These are phyloP conservation scores for Fusarium armeniacum DNA, from an alignment of 2,329 filamentous ascomycete species.

Conservation along the genomic window DNA sequence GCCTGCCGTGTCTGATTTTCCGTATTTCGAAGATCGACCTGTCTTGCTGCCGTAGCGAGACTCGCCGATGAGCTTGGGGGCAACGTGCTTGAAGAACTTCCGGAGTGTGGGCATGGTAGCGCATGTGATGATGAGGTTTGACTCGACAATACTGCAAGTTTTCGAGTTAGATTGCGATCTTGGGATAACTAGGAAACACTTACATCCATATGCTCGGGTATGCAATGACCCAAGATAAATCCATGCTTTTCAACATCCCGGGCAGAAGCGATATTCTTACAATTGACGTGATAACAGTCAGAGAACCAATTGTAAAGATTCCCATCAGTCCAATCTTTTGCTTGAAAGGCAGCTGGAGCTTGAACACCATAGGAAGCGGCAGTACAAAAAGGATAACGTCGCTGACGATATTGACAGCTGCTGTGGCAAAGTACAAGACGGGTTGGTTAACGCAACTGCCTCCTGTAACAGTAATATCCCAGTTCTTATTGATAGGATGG, in stretches of 20 bases:
- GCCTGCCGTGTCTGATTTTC: conserved; percentile 24
- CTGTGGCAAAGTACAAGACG: conserved; percentile 64
- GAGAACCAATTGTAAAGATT: conserved; percentile 61
- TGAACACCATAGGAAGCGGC: conserved; percentile 62
- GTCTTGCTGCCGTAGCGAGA: conserved; percentile 46
- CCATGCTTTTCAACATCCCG: conserved; percentile 44
- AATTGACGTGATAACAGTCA: conserved; percentile 55
- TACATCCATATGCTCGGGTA: conserved; percentile 52
- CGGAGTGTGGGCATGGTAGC: conserved; percentile 58
- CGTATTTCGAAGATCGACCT: conserved; percentile 34
- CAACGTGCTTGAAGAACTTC: conserved; percentile 57
- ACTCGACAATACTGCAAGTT: conserved; percentile 51
- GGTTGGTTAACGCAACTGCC: conserved; percentile 62
- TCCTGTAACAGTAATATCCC: conserved; percentile 49
- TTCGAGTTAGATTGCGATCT: not conserved
- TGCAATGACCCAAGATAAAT: conserved; percentile 52
- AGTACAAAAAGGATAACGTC: conserved; percentile 63
- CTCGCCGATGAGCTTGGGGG: conserved; percentile 52
- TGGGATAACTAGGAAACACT: not conserved
- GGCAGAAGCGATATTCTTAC: conserved; percentile 51
- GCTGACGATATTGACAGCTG: conserved; percentile 62
- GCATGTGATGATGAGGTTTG: conserved; percentile 59
- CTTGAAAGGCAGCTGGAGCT: conserved; percentile 60
- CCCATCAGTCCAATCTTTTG: conserved; percentile 62
- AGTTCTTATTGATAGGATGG: conserved; percentile 52